phyloP scores from a whole-genome alignment of 1,284 basidiomycete genomes.

The Cryptococcus floricola region DNA sequence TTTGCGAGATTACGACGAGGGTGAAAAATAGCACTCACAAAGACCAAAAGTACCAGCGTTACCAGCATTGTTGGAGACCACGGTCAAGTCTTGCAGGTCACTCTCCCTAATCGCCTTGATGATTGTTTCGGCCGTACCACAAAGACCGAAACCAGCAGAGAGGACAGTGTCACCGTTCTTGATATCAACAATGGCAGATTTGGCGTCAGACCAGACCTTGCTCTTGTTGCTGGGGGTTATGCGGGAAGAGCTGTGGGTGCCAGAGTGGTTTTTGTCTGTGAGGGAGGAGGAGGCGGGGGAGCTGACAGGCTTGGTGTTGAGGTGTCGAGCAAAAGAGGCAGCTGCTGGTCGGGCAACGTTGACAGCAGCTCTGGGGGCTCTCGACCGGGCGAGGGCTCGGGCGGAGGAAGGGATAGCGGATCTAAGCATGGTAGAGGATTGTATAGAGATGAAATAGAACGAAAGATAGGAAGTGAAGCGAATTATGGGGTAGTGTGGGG shows the following conservation, averaged over 20 bases:
- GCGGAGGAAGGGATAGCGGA: not conserved
- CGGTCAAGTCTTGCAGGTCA: slow-evolving; percentile 69
- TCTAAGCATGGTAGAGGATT: not conserved
- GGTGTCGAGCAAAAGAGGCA: not conserved
- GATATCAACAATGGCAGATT: slow-evolving; percentile 76
- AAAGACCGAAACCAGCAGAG: slow-evolving; percentile 65
- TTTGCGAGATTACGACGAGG: not conserved
- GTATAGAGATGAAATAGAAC: not conserved
- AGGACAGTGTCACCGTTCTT: slow-evolving; percentile 73
- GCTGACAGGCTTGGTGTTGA: not conserved
- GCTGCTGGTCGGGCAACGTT: not conserved
- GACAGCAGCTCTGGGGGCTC: not conserved
- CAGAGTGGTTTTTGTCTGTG: slow-evolving; percentile 23
- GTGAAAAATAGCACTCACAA: slow-evolving; percentile 54
- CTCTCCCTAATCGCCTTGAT: slow-evolving; percentile 73
- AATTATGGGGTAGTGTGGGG: too few species aligned
- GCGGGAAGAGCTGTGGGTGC: slow-evolving; percentile 18
- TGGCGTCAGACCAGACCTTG: slow-evolving; percentile 74
- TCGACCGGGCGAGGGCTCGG: not conserved
- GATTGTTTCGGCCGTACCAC: slow-evolving; percentile 64
- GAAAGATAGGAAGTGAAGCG: not conserved
- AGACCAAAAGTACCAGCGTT: slow-evolving; percentile 67
- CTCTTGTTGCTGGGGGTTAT: slow-evolving; percentile 28
- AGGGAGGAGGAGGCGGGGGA: slow-evolving; percentile 7
- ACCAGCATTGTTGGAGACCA: slow-evolving; percentile 88